phyloP scores from a whole-genome alignment of 75 land plant genomes.

The Isoetes taiwanensis region DNA sequence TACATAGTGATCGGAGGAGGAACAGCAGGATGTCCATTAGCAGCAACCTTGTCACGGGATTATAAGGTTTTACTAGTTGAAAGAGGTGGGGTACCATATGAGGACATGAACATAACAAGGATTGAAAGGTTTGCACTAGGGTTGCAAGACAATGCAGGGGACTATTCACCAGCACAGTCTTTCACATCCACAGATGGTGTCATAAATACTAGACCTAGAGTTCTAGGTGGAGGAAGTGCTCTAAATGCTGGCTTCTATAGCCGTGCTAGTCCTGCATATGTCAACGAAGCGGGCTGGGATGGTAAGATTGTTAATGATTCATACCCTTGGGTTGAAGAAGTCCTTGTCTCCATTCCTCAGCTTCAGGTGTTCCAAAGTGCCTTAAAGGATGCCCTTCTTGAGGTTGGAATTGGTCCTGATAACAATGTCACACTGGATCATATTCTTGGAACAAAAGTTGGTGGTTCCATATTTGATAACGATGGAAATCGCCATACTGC shows the following conservation, averaged over 20 bases:
- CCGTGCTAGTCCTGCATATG: not conserved
- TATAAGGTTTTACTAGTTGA: not conserved
- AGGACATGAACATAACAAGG: not conserved
- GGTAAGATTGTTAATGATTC: not conserved
- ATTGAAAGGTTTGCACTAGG: not conserved
- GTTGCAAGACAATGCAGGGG: not conserved
- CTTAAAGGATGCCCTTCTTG: not conserved
- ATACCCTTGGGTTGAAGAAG: not conserved
- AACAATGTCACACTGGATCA: not conserved
- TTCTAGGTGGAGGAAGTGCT: not conserved
- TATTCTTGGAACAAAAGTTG: not conserved
- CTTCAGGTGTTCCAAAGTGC: not conserved
- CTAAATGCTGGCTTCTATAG: not conserved
- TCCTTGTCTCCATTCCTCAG: not conserved
- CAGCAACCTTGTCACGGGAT: not conserved
- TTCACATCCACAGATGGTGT: not conserved
- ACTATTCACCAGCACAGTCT: not conserved
- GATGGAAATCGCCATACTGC: not conserved
- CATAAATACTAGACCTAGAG: not conserved
- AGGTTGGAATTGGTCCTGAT: not conserved
- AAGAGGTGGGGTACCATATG: not conserved
- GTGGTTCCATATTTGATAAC: not conserved
- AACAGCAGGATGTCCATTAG: conserved; percentile 3
- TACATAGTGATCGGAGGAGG: not conserved
- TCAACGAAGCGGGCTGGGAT: not conserved